Conservation (phyloP, 2,329 filamentous ascomycete genomes). For the Daldinia sp. region DNA sequence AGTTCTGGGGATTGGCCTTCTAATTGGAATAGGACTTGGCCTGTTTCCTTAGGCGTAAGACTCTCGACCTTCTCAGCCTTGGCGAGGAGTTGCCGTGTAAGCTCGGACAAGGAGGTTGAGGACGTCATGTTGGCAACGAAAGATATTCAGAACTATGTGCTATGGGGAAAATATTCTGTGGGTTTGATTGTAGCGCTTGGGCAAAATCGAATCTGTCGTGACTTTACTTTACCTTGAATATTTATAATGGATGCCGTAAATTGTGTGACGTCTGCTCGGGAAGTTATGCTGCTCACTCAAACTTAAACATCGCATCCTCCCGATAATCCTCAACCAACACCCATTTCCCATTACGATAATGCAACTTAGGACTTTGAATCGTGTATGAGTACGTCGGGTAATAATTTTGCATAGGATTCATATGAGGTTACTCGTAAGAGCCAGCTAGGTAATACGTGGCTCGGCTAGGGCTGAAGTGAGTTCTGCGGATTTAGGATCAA, state of each 20-base stretch:
- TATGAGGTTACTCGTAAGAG: neutral
- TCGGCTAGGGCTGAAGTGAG: neutral
- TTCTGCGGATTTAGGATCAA: neutral
- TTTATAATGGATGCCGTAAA: neutral
- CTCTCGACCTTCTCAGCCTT: neutral
- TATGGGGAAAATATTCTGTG: neutral
- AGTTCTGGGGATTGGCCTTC: neutral
- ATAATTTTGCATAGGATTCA: neutral
- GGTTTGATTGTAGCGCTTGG: neutral
- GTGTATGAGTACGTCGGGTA: neutral
- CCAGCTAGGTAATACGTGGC: neutral
- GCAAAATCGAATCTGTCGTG: neutral
- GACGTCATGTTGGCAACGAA: neutral
- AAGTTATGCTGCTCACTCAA: neutral
- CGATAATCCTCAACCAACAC: neutral
- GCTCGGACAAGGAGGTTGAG: neutral
- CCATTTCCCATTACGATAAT: neutral
- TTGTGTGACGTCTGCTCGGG: neutral
- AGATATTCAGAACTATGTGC: neutral
- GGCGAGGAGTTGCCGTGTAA: neutral
- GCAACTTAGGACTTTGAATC: neutral
- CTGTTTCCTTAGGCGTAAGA: neutral
- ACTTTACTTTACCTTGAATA: neutral
- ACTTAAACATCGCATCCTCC: neutral
- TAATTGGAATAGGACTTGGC: neutral